Evolutionary conservation across 306 rosid genomes (phyloP), one percentile per base, ranked within the genome.

Genomic region (Inga oerstediana): DNA sequence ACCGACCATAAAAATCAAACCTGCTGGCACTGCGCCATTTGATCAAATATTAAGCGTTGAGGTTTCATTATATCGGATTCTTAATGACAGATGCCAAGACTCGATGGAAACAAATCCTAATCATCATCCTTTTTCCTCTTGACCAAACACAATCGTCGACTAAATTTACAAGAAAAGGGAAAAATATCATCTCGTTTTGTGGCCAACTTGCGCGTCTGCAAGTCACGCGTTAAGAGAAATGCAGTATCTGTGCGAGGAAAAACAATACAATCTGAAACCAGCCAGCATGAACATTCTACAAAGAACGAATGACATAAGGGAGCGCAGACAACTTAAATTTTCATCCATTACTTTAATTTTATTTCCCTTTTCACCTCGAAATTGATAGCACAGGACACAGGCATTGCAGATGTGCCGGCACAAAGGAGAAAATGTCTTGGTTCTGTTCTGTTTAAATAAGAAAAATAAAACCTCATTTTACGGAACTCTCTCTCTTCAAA

Each of bases 391-490:
- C 87, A 76, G 87, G 91, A 86, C 86, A 84, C 80, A 82, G 41
- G 77, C 67, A 80, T 82, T 84, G 84, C 84, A 82, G 76, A 86
- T 80, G 85, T 84, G 91, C 93, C 86, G 86, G 86, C 88, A 80
- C 92, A 72, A 35, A 73, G 88, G 83, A 80, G 87, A 86, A 74
- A 56, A 71, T 78, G 14, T 85, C 69, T 70, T 61, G 49, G 79
- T 72, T 56, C 74, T 14, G 76, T 72, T 76, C 19, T 27, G 68
- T 78, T 75, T 72, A 83, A 84, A 81, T 72, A 77, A 77, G 45
- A 79, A 86, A 80, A 78, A 32, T 5, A 77, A 84, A 80, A 77
- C 86, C 93, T 87, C 90, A 84, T 89, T 91, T 86, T 91, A 91
- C 93, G 90, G 84, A 82, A 79, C 79, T 85, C 75, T 74, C 79